Base-by-base conservation (phyloP, 768 basidiomycete genomes). In the Trametes gibbosa region DNA sequence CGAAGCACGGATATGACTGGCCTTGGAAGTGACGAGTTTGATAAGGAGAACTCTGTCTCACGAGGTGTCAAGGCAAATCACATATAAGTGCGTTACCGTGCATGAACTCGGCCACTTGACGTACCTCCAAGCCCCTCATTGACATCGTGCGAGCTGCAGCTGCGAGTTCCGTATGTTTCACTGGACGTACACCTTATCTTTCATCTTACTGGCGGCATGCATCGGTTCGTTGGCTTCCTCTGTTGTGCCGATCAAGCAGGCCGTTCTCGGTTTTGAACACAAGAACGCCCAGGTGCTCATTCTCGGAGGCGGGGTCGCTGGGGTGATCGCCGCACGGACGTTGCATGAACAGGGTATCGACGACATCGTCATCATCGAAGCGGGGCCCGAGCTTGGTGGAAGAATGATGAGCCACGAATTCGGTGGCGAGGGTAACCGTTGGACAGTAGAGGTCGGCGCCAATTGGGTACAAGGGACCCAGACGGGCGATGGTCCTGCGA, bases 291-390 rank as follows among this genome's bases (percentile, higher is more conserved):
- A 67, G 8, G 79, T 86, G 14, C 77, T 88, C 40, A 82, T 88
- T 51, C 76, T 87, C 24, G 87, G 87, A 5, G 86, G 84, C 32
- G 86, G 87, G 9, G 79, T 87, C 40, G 72, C 87, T 5, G 87
- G 87, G 10, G 73, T 87, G 19, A 84, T 84, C 35, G 85, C 86
- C 10, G 87, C 87, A 13, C 79, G 81, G 27, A 81, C 84, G 0
- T 74, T 87, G 8, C 77, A 84, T 46, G 70, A 78, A 47, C 71
- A 77, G 23, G 83, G 82, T 5, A 77, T 86, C 62, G 61, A 77
- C n/a, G 75, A 85, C 65, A 86, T 85, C 65, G 67, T 84, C 53
- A 75, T 89, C 47, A 65, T 89, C 21, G 87, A 89, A 55, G 87
- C 78, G 1, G 76, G 80, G n/a, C 55, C 66, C 21, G 79, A 81